Conservation (phyloP, 1,284 basidiomycete species). For the Cryptococcus hybrid region DNA sequence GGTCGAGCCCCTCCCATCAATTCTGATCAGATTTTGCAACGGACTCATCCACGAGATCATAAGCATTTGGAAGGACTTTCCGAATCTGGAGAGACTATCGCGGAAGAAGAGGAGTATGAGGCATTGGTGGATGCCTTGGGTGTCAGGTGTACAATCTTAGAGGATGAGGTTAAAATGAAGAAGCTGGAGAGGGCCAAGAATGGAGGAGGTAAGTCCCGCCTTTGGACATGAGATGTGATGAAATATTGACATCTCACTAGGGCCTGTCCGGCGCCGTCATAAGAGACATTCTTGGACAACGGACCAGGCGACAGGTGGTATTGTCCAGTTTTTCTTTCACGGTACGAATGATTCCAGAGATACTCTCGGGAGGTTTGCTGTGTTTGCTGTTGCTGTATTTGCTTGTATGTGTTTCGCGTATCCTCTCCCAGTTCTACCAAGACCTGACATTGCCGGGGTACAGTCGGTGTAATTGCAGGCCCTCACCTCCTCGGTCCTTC, state of each 20-base stretch:
- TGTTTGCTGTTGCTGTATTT: conserved; percentile 25
- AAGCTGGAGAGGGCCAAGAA: conserved; percentile 14
- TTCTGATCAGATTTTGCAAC: conserved; percentile 24
- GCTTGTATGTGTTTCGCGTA: conserved; percentile 19
- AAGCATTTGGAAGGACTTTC: not conserved
- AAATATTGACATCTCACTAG: not conserved
- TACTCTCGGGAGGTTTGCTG: conserved; percentile 17
- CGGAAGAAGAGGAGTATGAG: conserved; percentile 33
- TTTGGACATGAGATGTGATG: not conserved
- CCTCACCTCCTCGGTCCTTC: conserved; percentile 15
- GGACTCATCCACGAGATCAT: conserved; percentile 26
- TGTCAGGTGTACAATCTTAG: conserved; percentile 32
- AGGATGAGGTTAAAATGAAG: conserved; percentile 23
- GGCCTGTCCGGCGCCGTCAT: not conserved
- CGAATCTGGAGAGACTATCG: not conserved
- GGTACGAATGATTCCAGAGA: conserved; percentile 12
- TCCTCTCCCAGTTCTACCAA: not conserved
- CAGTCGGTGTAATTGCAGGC: conserved; percentile 33
- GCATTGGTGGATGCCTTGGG: conserved; percentile 25
- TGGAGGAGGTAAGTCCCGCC: conserved; percentile 14
- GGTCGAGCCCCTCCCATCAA: conserved; percentile 29
- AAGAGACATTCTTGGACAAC: conserved; percentile 8
- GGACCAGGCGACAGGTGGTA: conserved; percentile 8
- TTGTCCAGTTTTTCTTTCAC: conserved; percentile 25
- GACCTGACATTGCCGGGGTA: not conserved